Conservation (phyloP, 768 basidiomycete species). For the Xanthoconium purpureum region DNA sequence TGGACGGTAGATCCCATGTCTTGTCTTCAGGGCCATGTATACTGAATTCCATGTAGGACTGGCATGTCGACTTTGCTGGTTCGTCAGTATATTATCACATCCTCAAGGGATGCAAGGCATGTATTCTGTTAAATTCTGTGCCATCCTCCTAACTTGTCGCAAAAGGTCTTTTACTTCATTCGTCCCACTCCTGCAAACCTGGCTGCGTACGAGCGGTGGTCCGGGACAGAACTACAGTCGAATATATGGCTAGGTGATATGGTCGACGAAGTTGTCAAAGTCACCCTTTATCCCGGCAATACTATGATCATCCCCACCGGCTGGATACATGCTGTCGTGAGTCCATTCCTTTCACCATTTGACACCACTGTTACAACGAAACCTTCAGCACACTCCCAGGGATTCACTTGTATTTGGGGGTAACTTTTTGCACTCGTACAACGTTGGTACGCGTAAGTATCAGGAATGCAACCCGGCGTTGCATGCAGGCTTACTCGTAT, state of each 20-base stretch:
- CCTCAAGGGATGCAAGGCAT: constrained; percentile 77
- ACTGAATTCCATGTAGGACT: constrained; percentile 57
- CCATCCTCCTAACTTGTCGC: neutral
- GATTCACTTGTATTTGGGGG: constrained; percentile 97
- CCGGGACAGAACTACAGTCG: constrained; percentile 86
- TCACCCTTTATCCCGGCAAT: constrained; percentile 71
- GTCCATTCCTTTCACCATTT: constrained; percentile 25
- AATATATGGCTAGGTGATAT: constrained; percentile 89
- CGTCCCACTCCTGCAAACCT: constrained; percentile 83
- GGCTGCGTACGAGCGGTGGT: constrained; percentile 90
- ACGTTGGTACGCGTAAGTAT: constrained; percentile 76
- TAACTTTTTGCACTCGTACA: constrained; percentile 94
- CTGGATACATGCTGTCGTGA: constrained; percentile 96
- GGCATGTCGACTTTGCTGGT: constrained; percentile 98
- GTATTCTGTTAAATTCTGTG: constrained; percentile 3
- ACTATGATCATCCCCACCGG: constrained; percentile 95
- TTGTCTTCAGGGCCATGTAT: neutral
- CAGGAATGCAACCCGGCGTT: neutral
- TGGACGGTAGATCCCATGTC: constrained; percentile 75
- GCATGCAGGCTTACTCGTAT: constrained; percentile 9
- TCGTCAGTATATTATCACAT: constrained; percentile 98
- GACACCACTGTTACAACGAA: neutral
- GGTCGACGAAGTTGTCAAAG: constrained; percentile 87
- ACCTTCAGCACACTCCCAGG: constrained; percentile 73
- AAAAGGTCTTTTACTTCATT: constrained; percentile 91